Percentiles rank a stretch among this genome's conserved stretches.
Conservation (phyloP, 2,329 filamentous ascomycete genomes). For the Penicillium sp. region DNA sequence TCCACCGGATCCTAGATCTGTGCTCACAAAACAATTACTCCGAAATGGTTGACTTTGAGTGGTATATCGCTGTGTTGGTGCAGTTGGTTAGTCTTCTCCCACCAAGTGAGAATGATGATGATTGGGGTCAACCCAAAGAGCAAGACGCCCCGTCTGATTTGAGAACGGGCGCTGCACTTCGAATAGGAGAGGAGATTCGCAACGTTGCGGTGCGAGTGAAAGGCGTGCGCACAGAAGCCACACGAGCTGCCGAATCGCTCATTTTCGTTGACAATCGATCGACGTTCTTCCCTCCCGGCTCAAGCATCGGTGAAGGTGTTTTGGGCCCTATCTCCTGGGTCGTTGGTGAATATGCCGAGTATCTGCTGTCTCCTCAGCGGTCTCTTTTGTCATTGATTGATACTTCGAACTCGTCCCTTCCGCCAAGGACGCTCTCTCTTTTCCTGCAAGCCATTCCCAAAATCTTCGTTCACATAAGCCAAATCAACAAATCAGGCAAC, state of each 20-base stretch:
- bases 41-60: conserved; percentile 88
- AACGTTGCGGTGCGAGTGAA: conserved; percentile 91
- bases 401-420: conserved; percentile 57
- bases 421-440: conserved; percentile 70
- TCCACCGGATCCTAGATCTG: conserved; percentile 81
- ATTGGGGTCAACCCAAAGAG: conserved; percentile 18
- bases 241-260: conserved; percentile 76
- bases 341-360: conserved; percentile 81
- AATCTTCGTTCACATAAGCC: conserved; percentile 73
- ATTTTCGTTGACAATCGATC: conserved; percentile 63
- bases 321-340: conserved; percentile 81
- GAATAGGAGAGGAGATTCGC: conserved; percentile 80
- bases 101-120: conserved; percentile 24
- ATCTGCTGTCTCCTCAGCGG: conserved; percentile 69
- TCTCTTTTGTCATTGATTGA: conserved; percentile 75
- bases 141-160: conserved; percentile 14
- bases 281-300: conserved; percentile 57
- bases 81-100: conserved; percentile 72
- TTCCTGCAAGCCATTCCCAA: conserved; percentile 86
- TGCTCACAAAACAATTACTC: conserved; percentile 87
- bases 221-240: conserved; percentile 76
- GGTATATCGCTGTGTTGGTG: conserved; percentile 90
- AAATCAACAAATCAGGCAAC: conserved; percentile 69
- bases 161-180: conserved; percentile 30
- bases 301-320: conserved; percentile 60